Evolutionary conservation across 129 eudicot species (phyloP).

Genomic region (Dittrichia graveolens): DNA sequence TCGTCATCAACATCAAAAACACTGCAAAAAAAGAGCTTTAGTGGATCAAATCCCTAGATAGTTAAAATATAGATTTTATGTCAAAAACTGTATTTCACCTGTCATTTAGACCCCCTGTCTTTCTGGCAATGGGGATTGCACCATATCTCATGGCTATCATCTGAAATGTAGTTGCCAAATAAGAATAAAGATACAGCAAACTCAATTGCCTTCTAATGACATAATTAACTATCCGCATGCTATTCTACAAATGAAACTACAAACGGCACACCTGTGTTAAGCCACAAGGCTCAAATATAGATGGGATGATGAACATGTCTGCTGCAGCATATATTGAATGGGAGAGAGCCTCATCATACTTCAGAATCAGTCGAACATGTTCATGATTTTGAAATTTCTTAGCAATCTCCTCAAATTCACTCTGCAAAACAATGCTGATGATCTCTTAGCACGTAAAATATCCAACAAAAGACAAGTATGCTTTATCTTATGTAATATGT

Average conservation of each 20-base stretch:
- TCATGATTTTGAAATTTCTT: constrained; percentile 74
- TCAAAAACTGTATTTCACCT: constrained; percentile 46
- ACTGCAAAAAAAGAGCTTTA: constrained; percentile 45
- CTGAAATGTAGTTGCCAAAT: constrained; percentile 45
- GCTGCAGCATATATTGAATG: constrained; percentile 90
- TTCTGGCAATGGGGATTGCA: constrained; percentile 82
- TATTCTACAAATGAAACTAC: neutral
- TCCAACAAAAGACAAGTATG: constrained; percentile 13
- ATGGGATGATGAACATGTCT: constrained; percentile 96
- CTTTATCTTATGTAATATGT: constrained; percentile 5
- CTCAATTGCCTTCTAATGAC: constrained; percentile 11
- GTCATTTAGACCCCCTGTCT: constrained; percentile 97
- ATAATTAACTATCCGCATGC: neutral
- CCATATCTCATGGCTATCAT: constrained; percentile 99
- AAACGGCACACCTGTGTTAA: constrained; percentile 77
- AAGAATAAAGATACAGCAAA: constrained; percentile 5
- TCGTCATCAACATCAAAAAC: constrained; percentile 93
- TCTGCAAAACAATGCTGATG: constrained; percentile 47
- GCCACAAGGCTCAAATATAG: constrained; percentile 99
- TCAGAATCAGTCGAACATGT: constrained; percentile 69
- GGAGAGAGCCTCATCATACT: constrained; percentile 92
- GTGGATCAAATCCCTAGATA: constrained; percentile 8
- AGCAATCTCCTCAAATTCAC: constrained; percentile 87
- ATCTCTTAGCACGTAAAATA: constrained; percentile 6
- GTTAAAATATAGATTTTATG: neutral